Evolutionary conservation across 2,329 filamentous ascomycete genomes (phyloP).

Genomic region (Juglanconis juglandina): DNA sequence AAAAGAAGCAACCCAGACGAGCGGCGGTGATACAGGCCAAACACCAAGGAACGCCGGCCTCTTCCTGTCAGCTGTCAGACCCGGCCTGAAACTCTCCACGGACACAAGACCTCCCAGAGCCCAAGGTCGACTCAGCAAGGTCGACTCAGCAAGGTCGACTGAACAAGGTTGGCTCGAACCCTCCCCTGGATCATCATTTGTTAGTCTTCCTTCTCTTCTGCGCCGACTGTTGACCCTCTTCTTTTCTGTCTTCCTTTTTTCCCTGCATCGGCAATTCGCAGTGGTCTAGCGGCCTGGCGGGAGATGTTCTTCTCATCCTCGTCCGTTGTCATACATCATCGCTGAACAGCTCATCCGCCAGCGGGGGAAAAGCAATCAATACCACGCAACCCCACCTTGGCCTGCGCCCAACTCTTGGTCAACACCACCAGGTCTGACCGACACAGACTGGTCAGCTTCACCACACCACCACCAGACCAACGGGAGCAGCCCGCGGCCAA

Average conservation of each 20-base stretch:
- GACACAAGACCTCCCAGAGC: no score
- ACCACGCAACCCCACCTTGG: conserved; percentile 1
- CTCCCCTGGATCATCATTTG: not conserved
- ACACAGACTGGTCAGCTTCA: conserved; percentile 4
- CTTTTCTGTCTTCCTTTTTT: not conserved
- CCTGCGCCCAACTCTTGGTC: not conserved
- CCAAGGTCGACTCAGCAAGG: no score
- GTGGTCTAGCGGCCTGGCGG: not conserved
- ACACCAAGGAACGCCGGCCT: not conserved
- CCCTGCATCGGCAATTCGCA: not conserved
- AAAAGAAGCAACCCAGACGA: not conserved
- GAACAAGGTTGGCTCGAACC: not conserved
- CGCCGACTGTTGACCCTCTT: not conserved
- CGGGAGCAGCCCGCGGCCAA: conserved; percentile 3
- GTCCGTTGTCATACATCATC: conserved; percentile 6
- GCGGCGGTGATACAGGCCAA: not conserved
- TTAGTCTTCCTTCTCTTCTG: not conserved
- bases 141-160: not conserved
- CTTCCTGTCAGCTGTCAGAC: conserved; percentile 4
- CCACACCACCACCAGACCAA: conserved; percentile 6
- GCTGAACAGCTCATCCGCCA: not conserved
- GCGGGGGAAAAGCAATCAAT: not conserved
- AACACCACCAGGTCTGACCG: conserved; percentile 11
- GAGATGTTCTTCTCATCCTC: not conserved
- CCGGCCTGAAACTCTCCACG: conserved; percentile 2